A percentile compares a stretch with the other conserved stretches of the same genome.
Conservation (phyloP, 2,329 filamentous ascomycete species). For the Botrytis byssoidea region DNA sequence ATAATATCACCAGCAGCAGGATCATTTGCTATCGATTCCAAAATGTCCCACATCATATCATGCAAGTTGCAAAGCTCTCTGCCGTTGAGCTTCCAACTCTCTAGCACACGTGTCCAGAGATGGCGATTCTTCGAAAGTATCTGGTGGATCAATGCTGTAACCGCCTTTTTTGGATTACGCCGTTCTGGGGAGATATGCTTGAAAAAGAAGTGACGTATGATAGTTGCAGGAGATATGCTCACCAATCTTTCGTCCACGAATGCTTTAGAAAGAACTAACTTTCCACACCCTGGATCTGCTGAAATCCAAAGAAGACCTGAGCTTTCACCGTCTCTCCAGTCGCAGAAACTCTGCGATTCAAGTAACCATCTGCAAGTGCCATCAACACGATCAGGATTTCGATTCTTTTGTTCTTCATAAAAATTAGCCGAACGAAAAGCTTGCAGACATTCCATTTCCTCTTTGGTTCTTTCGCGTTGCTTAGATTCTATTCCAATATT, state of each 20-base stretch:
- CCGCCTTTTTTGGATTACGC: not conserved
- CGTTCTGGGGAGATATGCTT: not conserved
- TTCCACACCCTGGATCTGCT: slow-evolving; percentile 14
- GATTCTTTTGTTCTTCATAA: not conserved
- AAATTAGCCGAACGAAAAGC: not conserved
- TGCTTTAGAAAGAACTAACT: slow-evolving; percentile 6
- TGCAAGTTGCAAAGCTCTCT: not conserved
- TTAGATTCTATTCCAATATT: not conserved
- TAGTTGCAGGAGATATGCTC: not conserved
- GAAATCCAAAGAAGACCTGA: slow-evolving; percentile 4
- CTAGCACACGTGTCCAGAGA: not conserved
- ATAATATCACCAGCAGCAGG: not conserved
- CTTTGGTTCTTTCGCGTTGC: not conserved
- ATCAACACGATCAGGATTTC: not conserved
- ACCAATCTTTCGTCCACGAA: not conserved
- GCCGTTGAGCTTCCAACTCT: not conserved
- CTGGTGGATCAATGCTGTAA: slow-evolving; percentile 11
- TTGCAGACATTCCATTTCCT: not conserved
- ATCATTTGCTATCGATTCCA: not conserved
- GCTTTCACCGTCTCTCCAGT: not conserved
- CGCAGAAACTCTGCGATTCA: not conserved
- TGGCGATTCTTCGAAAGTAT: not conserved
- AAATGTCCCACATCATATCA: not conserved
- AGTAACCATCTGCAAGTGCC: slow-evolving; percentile 2
- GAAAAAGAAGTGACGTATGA: slow-evolving; percentile 11